Percentiles rank a stretch among this genome's conserved stretches.
Conservation (phyloP, 2,329 filamentous ascomycete species). For the Calonectria pteridis region DNA sequence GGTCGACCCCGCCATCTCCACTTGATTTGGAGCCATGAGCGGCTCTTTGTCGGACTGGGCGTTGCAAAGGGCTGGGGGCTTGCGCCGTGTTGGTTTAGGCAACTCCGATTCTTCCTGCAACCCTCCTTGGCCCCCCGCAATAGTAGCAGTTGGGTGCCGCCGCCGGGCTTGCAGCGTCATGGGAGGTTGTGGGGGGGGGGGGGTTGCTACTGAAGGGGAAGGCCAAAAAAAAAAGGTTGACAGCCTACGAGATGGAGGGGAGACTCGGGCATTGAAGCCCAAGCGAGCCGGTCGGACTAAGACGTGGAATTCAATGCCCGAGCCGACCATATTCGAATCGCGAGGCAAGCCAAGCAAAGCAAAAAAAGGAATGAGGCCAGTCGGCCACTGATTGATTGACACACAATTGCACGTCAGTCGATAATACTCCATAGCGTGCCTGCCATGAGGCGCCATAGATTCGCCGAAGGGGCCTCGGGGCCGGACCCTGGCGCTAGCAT, state of each 20-base stretch:
- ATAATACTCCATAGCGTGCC: slow-evolving; percentile 12
- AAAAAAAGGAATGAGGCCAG: slow-evolving; percentile 19
- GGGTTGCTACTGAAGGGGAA: neutral
- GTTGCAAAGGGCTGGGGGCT: slow-evolving; percentile 15
- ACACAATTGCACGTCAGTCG: slow-evolving; percentile 18
- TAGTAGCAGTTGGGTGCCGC: slow-evolving; percentile 20
- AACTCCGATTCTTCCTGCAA: slow-evolving; percentile 28
- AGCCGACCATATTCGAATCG: slow-evolving; percentile 14
- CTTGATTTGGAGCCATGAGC: slow-evolving; percentile 16
- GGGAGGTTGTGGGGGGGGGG: slow-evolving; percentile 10
- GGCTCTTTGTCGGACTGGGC: slow-evolving; percentile 22
- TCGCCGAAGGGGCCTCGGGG: slow-evolving; percentile 1
- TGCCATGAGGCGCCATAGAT: neutral
- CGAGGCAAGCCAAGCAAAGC: slow-evolving; percentile 1
- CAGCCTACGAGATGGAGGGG: slow-evolving; percentile 2
- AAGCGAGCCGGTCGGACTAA: slow-evolving; percentile 21
- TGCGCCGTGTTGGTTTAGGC: slow-evolving; percentile 25
- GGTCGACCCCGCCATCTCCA: slow-evolving; percentile 25
- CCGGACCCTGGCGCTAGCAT: neutral
- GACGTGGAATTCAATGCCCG: slow-evolving; percentile 19
- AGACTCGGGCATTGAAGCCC: slow-evolving; percentile 22
- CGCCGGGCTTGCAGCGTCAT: slow-evolving; percentile 22
- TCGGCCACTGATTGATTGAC: slow-evolving; percentile 16
- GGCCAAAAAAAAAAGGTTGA: slow-evolving; percentile 2
- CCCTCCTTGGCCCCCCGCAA: slow-evolving; percentile 24